Evolutionary conservation across 2,329 filamentous ascomycete genomes (phyloP).

Genomic region (Ascochyta pisi): DNA sequence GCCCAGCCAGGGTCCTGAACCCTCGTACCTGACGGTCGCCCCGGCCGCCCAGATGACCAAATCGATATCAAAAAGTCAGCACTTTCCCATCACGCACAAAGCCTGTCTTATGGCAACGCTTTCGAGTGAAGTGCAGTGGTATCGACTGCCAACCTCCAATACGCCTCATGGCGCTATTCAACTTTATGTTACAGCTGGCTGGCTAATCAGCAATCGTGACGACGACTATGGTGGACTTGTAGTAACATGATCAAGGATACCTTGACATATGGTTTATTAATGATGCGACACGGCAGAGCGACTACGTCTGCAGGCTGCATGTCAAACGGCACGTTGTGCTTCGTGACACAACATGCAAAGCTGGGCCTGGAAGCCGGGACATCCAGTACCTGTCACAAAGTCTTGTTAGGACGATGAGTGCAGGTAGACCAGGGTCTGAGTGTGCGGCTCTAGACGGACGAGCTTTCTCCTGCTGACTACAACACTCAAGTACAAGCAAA

Average conservation of each 20-base stretch:
- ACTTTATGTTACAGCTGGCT: constrained; percentile 18
- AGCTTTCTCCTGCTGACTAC: not conserved
- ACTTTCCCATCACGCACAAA: constrained; percentile 9
- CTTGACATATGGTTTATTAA: constrained; percentile 5
- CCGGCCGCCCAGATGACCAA: constrained; percentile 10
- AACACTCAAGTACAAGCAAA: not conserved
- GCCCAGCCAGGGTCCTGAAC: constrained; percentile 5
- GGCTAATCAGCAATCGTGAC: constrained; percentile 5
- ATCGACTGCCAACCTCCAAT: constrained; percentile 14
- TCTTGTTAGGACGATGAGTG: not conserved
- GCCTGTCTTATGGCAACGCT: constrained; percentile 10
- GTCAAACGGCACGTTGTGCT: constrained; percentile 19
- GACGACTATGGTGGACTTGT: constrained; percentile 1
- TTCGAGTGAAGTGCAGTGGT: not conserved
- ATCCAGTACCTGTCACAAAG: not conserved
- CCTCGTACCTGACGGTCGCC: constrained; percentile 15
- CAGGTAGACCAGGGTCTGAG: not conserved
- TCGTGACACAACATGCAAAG: constrained; percentile 14
- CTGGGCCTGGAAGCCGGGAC: constrained; percentile 11
- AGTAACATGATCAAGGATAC: constrained; percentile 14
- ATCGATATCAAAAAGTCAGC: constrained; percentile 10
- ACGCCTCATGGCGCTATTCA: constrained; percentile 17
- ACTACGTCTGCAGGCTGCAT: constrained; percentile 13
- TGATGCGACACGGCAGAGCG: constrained; percentile 15
- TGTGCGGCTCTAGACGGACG: too few species aligned